These are phyloP conservation scores for Nannochloropsis gaditana DNA, from an alignment of 108 stramenopile genomes.

Conservation along the genomic window DNA sequence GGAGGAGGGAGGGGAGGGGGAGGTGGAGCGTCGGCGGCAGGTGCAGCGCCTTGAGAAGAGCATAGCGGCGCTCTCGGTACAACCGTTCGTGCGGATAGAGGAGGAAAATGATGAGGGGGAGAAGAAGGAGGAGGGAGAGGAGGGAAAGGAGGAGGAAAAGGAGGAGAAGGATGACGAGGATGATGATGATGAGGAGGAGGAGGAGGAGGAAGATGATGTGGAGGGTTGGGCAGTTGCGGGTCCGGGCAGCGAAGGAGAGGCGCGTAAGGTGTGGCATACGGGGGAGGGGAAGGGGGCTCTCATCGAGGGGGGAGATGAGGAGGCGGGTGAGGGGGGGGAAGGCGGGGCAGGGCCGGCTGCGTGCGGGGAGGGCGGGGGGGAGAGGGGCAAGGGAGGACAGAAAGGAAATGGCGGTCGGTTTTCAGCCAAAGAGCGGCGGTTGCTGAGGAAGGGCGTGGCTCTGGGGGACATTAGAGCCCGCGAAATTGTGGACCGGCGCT, in stretches of 20 bases:
- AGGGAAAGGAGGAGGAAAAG: conserved; percentile 2
- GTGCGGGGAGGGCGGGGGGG: neutral
- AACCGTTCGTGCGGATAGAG: conserved; percentile 20
- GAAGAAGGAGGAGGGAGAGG: neutral
- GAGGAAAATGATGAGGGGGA: neutral
- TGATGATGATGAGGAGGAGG: conserved; percentile 10
- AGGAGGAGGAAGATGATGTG: neutral
- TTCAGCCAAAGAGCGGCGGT: neutral
- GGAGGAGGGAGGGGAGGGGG: conserved; percentile 19
- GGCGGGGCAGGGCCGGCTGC: conserved; percentile 22
- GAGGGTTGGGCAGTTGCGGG: neutral
- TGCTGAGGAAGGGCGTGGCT: neutral
- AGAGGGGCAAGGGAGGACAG: neutral
- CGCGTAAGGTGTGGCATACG: neutral
- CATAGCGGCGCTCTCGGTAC: conserved; percentile 7
- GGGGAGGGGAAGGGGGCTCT: no score
- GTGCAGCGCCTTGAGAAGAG: conserved; percentile 27
- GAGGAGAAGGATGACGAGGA: conserved; percentile 6
- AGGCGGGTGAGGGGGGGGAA: conserved; percentile 41
- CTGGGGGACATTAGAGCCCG: conserved; percentile 21
- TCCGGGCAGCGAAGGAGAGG: neutral
- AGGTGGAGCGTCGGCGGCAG: neutral
- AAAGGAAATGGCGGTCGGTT: neutral
- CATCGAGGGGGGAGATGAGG: neutral
- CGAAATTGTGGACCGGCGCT: neutral